Percentiles rank a stretch among this genome's conserved stretches.
These are phyloP conservation scores for Syncephalastrum monosporum DNA, from an alignment of 371 early-diverging fungal genomes.

Conservation along the genomic window DNA sequence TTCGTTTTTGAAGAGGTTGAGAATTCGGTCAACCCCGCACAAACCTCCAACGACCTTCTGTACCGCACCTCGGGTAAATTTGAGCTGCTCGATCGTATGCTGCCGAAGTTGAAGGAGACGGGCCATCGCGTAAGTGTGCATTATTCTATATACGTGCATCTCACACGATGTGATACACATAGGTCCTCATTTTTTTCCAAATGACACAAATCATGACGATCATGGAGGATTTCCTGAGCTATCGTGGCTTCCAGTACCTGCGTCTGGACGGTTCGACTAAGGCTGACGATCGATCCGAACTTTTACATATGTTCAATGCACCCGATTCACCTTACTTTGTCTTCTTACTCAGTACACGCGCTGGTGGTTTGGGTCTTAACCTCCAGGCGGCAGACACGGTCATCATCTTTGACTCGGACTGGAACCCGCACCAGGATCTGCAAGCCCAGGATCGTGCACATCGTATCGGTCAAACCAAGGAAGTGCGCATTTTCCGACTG, in stretches of 20 bases:
- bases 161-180: not conserved
- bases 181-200: conserved; percentile 97
- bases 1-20: conserved; percentile 98
- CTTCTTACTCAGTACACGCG: conserved; percentile 97
- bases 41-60: conserved; percentile 56
- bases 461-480: conserved; percentile 99
- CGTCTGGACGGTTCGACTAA: conserved; percentile 97
- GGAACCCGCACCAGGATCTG: conserved; percentile 99
- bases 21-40: conserved; percentile 65
- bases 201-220: conserved; percentile 99
- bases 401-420: conserved; percentile 99
- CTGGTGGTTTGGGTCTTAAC: conserved; percentile 99
- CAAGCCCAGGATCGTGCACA: conserved; percentile 99
- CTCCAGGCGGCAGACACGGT: conserved; percentile 99
- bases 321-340: conserved; percentile 84
- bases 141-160: not conserved
- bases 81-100: conserved; percentile 95
- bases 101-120: conserved; percentile 85
- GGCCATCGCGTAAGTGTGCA: conserved; percentile 76
- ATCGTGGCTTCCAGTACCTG: conserved; percentile 76
- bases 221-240: conserved; percentile 92
- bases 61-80: conserved; percentile 96
- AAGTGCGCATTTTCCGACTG: conserved; percentile 97
- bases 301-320: conserved; percentile 84
- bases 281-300: conserved; percentile 84